Base-by-base conservation (phyloP, 1,284 basidiomycete species). In the Taiwanofungus camphoratus region DNA sequence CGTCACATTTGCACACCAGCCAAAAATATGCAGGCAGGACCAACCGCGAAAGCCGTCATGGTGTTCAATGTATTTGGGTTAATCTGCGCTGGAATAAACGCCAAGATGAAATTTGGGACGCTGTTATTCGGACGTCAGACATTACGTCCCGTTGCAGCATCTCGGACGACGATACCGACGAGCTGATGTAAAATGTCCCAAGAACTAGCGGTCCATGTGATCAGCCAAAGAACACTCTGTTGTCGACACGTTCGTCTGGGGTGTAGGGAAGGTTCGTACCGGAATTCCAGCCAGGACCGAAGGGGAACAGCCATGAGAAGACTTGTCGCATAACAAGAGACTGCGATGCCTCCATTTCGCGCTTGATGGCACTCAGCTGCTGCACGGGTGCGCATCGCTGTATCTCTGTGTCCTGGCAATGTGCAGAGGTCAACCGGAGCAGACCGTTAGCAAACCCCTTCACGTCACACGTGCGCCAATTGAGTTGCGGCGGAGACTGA, bases 181-280 rank as follows among this genome's bases (percentile, higher is more conserved):
- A 92, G 72, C 87, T 92, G 62, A 92, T 92, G 70, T 93, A 92
- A 71, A 92, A 92, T 23, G 90, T 92, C 50, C 86, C 90, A 31
- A 92, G 71, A 49, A 93, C 78, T 79, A 52, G 15, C 29, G 33
- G 30, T 36, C 45, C 37, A 45, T 49, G 32, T 30, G 5, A 26
- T 23, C 23, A 24, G 40, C 37, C 16, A 47, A 32, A n/a, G 23
- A 36, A 16, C 27, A 19, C 15, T 16, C 34, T 38, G 38, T 16
- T 34, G 18, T 20, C 22, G 31, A 45, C 51, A 46, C 49, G 49
- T 53, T 51, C 46, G 48, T 51, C 48, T 45, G 29, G 38, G 42
- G 37, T 64, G 27, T 22, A 55, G 40, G 21, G 41, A 23, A 37
- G 21, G 15, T 15, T 61, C 76, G 49, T 49, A 80, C 78, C 65